Percentiles rank a stretch among this genome's conserved stretches.
Conservation (phyloP, 768 basidiomycete species). For the Mycena albidolilacea region DNA sequence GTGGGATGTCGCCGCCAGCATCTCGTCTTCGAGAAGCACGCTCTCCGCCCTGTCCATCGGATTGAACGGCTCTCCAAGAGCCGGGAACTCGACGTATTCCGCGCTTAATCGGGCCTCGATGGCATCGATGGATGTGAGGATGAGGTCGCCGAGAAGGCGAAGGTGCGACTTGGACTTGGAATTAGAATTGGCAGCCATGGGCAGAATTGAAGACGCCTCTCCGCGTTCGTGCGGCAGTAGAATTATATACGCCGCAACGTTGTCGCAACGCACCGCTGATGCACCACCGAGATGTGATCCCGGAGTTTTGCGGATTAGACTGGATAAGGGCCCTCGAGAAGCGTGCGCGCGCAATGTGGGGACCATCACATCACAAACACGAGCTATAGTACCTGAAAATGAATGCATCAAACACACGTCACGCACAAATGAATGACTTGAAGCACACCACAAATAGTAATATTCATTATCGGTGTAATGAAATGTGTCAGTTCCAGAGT, state of each 20-base stretch:
- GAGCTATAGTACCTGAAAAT: slow-evolving; percentile 1
- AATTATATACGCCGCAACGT: slow-evolving; percentile 14
- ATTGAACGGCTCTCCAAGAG: slow-evolving; percentile 6
- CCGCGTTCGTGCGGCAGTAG: background rate
- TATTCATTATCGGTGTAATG: too few relatives aligned
- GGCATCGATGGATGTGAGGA: slow-evolving; percentile 10
- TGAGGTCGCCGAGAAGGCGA: slow-evolving; percentile 31
- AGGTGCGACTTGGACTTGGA: slow-evolving; percentile 15
- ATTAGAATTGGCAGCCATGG: background rate
- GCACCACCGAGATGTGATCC: slow-evolving; percentile 5
- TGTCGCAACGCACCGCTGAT: background rate
- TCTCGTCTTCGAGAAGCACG: slow-evolving; percentile 19
- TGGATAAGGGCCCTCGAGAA: slow-evolving; percentile 1
- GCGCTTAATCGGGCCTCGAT: slow-evolving; percentile 20
- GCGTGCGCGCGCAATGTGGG: background rate
- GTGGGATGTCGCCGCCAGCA: slow-evolving; percentile 31
- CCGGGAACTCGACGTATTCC: slow-evolving; percentile 17
- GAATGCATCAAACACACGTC: background rate
- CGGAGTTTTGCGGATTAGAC: background rate
- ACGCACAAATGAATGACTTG: background rate
- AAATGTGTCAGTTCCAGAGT: too few relatives aligned
- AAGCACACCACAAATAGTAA: too few relatives aligned
- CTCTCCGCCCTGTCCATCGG: background rate
- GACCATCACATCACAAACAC: slow-evolving; percentile 14
- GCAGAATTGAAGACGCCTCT: background rate